Evolutionary conservation across 2,329 filamentous ascomycete species (phyloP), one percentile per base, ranked within the genome.

Genomic region (Dactylellina parvicollis): DNA sequence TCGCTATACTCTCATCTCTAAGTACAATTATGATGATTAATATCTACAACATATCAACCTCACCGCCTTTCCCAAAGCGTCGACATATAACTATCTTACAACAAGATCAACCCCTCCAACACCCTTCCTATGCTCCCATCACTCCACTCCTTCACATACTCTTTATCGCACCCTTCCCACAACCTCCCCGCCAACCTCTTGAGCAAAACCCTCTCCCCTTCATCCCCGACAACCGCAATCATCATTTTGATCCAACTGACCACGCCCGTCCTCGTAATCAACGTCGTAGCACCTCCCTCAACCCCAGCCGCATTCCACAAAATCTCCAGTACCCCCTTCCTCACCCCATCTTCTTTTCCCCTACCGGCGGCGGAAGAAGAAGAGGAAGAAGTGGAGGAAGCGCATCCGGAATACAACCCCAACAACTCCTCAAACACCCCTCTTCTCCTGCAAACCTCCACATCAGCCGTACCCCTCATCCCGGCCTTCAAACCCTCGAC

Each of bases 261-360:
- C 49, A 76, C 71, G 3, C 77, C 77, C 22, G 77, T 78, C 28
- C 77, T 72, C 1, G 77, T 78, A 18, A 78, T 75, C 14, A 77
- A 62, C 36, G 77, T 78, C 14, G 76, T 77, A 12, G 71, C 75
- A 28, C 76, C 77, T 2, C 77, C 77, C 16, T 76, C 74, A 28
- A 78, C 61, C 10, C 65, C 77, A 9, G 75, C 75, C 2, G 75
- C 57, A 32, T 72, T 77, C 77, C 77, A 78, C 32, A 78, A 46
- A 4, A 78, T 52, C 38, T 76, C 77, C n/a, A 77, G 18, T 34
- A 78, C 62, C 38, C 75, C 76, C 34, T 74, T 75, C 38, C 73
- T 76, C 1, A 73, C 34, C 5, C 2, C 46, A 5, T 66, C 50
- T 22, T 65, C 67, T 10, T 52, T 52, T 7, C 50, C 57, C 7